These are phyloP conservation scores for Kokia cookei DNA, from an alignment of 441 rosid species.

Conservation along the genomic window DNA sequence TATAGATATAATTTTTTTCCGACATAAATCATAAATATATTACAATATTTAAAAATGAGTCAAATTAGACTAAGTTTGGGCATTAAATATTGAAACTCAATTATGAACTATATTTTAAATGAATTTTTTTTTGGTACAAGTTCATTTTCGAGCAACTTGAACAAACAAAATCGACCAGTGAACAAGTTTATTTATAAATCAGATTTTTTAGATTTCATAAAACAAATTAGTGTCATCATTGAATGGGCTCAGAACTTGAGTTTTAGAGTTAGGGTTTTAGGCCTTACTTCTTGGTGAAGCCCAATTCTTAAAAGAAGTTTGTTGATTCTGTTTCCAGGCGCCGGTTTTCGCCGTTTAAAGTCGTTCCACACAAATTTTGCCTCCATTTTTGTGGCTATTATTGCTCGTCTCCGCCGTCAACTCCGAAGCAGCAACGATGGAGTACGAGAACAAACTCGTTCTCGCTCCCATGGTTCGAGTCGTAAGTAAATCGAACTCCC, in stretches of 20 bases:
- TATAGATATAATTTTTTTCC: too few species aligned
- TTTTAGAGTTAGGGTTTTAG: not conserved
- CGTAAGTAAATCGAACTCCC: slow-evolving; percentile 36
- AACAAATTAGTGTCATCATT: too few species aligned
- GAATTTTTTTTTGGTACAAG: too few species aligned
- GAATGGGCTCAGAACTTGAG: not conserved
- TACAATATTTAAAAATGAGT: too few species aligned
- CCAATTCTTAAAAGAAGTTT: not conserved
- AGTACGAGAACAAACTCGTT: slow-evolving; percentile 66
- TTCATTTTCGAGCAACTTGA: too few species aligned
- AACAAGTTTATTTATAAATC: too few species aligned
- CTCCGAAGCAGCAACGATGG: slow-evolving; percentile 35
- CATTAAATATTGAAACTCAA: too few species aligned
- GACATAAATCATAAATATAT: too few species aligned
- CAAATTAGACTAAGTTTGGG: too few species aligned
- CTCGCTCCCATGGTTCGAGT: slow-evolving; percentile 98
- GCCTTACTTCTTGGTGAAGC: not conserved
- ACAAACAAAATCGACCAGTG: too few species aligned
- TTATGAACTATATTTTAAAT: too few species aligned
- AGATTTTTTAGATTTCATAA: too few species aligned
- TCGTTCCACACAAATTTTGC: not conserved
- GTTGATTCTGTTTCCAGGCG: not conserved
- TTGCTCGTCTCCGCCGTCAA: not conserved
- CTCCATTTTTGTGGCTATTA: not conserved
- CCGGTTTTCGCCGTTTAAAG: not conserved